Percentiles rank a stretch among this genome's conserved stretches.
Conservation (phyloP, 345 rosid species). For the Gossypium ekmanianum region DNA sequence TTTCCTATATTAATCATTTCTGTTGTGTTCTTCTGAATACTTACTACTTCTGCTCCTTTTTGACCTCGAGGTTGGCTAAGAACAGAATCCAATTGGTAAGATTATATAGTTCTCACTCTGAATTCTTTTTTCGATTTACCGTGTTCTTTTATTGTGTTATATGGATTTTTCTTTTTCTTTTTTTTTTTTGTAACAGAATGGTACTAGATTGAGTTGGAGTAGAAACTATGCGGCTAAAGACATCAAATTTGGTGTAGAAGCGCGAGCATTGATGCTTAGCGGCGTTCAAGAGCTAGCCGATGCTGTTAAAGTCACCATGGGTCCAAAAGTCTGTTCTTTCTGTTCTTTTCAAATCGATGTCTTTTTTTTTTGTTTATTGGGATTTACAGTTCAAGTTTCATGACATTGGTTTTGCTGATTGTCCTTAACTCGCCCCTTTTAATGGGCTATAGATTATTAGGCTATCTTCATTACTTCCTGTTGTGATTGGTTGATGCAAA, state of each 20-base stretch:
- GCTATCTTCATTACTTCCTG: background rate
- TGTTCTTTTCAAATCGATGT: no score
- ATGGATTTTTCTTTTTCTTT: background rate
- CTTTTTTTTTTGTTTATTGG: background rate
- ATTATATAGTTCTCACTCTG: background rate
- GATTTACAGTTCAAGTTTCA: background rate
- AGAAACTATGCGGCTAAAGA: conserved; percentile 68
- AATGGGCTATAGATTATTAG: background rate
- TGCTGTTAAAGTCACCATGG: conserved; percentile 70
- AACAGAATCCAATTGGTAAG: conserved; percentile 26
- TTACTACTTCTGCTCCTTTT: background rate
- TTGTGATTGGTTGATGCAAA: background rate
- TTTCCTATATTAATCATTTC: background rate
- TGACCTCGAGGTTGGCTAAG: conserved; percentile 27
- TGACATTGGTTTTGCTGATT: background rate
- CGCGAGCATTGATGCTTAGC: conserved; percentile 62
- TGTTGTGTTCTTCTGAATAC: background rate
- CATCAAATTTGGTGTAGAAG: conserved; percentile 57
- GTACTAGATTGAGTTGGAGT: conserved; percentile 37
- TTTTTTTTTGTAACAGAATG: conserved; percentile 24
- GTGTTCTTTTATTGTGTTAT: background rate
- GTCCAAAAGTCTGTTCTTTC: conserved; percentile 49
- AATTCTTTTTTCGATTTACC: background rate
- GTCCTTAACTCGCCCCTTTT: background rate
- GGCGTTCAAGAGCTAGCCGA: conserved; percentile 71